phyloP scores from a whole-genome alignment of 2,329 filamentous ascomycete genomes.

The Hysterium pulicare region DNA sequence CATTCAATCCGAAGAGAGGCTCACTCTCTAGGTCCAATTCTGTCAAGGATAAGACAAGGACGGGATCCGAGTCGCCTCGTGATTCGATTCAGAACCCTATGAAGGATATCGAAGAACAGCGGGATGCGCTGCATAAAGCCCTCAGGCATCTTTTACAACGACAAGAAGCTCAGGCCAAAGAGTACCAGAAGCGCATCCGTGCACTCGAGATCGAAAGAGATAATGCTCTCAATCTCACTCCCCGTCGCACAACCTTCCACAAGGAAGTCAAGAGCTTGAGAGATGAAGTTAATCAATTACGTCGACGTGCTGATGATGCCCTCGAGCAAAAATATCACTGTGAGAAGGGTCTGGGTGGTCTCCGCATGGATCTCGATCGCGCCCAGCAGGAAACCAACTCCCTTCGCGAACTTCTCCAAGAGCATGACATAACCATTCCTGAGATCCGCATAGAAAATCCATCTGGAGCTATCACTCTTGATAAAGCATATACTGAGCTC shows the following conservation, averaged over 20 bases:
- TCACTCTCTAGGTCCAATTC: conserved; percentile 53
- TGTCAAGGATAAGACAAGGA: conserved; percentile 33
- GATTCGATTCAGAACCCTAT: conserved; percentile 44
- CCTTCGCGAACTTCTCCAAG: conserved; percentile 72
- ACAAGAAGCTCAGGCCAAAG: conserved; percentile 78
- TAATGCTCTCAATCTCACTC: conserved; percentile 64
- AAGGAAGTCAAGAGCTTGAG: conserved; percentile 76
- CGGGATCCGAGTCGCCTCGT: conserved; percentile 57
- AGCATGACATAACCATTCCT: conserved; percentile 76
- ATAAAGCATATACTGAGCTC: conserved; percentile 71
- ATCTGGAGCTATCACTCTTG: conserved; percentile 67
- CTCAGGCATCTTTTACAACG: conserved; percentile 81
- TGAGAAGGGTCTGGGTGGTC: conserved; percentile 79
- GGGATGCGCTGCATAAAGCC: conserved; percentile 85
- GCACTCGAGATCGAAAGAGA: conserved; percentile 76
- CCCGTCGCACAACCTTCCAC: conserved; percentile 75
- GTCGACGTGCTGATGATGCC: conserved; percentile 86
- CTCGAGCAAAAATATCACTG: conserved; percentile 95
- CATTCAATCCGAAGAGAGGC: conserved; percentile 37
- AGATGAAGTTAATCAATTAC: conserved; percentile 78
- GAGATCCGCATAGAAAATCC: conserved; percentile 49
- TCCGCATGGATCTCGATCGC: conserved; percentile 96
- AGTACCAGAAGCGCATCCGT: conserved; percentile 77
- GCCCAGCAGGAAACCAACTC: conserved; percentile 88
- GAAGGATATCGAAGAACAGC: conserved; percentile 90